phyloP scores from a whole-genome alignment of 768 basidiomycete genomes.

The Tulasnella sp. region DNA sequence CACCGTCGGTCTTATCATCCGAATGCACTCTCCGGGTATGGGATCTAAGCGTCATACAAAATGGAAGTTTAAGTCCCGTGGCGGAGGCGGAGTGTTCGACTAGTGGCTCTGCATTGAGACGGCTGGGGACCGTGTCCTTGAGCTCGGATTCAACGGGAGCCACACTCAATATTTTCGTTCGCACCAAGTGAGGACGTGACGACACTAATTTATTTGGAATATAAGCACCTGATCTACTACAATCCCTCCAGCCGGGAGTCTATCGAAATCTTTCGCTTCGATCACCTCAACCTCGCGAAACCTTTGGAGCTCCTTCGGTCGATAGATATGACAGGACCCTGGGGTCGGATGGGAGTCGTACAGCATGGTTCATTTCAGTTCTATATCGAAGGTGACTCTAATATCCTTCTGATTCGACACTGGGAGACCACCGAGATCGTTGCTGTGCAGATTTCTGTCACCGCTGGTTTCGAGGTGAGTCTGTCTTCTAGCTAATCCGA shows the following conservation, averaged over 20 bases:
- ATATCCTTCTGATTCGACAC: background rate
- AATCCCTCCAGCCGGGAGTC: background rate
- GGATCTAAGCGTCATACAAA: background rate
- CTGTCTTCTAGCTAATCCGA: background rate
- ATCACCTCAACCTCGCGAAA: background rate
- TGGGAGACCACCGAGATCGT: background rate
- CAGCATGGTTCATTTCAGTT: background rate
- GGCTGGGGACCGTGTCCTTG: background rate
- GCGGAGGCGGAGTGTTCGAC: background rate
- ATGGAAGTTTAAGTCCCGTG: background rate
- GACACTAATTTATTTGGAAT: background rate
- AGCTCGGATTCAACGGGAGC: background rate
- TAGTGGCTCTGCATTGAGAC: background rate
- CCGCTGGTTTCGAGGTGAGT: background rate
- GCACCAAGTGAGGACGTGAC: background rate
- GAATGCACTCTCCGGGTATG: background rate
- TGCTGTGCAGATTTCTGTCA: background rate
- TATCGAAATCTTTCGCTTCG: background rate
- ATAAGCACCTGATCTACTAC: background rate
- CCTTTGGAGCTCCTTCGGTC: background rate
- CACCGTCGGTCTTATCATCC: background rate
- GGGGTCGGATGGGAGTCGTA: background rate
- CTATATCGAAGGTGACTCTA: background rate
- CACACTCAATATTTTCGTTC: background rate
- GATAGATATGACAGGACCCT: background rate